Conservation (phyloP, 768 basidiomycete species). For the Tubosaeta sp. region DNA sequence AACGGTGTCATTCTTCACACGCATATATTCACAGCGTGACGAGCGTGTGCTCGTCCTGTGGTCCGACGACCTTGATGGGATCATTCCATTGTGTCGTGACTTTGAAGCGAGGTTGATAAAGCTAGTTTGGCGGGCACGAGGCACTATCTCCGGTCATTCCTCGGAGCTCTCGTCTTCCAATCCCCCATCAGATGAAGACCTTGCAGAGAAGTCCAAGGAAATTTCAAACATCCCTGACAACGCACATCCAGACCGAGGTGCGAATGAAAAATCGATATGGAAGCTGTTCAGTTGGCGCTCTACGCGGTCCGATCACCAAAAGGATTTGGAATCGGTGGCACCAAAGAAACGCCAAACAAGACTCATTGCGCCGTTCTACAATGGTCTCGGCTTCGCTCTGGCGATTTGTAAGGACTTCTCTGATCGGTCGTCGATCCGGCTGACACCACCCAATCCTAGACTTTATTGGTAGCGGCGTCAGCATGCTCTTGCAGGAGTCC, state of each 20-base stretch:
- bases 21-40: slow-evolving; percentile 56
- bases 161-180: slow-evolving; percentile 41
- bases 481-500: slow-evolving; percentile 60
- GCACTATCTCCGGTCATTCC: slow-evolving; percentile 31
- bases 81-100: slow-evolving; percentile 69
- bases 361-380: slow-evolving; percentile 69
- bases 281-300: slow-evolving; percentile 43
- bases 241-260: neutral
- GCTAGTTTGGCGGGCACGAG: slow-evolving; percentile 65
- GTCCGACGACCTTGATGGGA: slow-evolving; percentile 77
- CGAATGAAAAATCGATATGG: slow-evolving; percentile 12
- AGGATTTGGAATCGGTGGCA: slow-evolving; percentile 52
- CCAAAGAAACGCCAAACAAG: slow-evolving; percentile 44
- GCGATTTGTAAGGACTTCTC: slow-evolving; percentile 49
- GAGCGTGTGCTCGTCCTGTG: slow-evolving; percentile 81
- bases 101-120: slow-evolving; percentile 78
- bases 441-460: slow-evolving; percentile 36
- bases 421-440: neutral
- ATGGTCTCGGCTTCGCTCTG: slow-evolving; percentile 64
- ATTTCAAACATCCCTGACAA: slow-evolving; percentile 9
- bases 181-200: slow-evolving; percentile 49
- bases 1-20: neutral
- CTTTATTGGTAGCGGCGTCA: slow-evolving; percentile 62
- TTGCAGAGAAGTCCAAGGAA: slow-evolving; percentile 44
- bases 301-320: slow-evolving; percentile 33